Percentiles rank a stretch among this genome's conserved stretches.
Evolutionary conservation across 2,329 filamentous ascomycete genomes (phyloP).

Genomic region (Escovopsis sp.): DNA sequence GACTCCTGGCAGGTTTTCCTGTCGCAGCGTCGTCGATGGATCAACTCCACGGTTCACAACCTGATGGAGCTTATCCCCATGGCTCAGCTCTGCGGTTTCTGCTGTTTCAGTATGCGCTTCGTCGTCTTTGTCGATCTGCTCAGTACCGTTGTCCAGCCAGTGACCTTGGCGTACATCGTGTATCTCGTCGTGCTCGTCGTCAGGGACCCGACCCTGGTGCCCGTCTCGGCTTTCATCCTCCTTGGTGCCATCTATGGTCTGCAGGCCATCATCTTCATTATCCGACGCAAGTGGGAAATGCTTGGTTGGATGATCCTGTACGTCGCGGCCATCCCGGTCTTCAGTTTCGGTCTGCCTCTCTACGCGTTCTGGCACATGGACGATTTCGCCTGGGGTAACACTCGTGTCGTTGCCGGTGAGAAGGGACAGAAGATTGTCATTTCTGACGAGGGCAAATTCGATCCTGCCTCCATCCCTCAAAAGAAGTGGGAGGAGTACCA

Average conservation of each 20-base stretch:
- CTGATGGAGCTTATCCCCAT: constrained; percentile 88
- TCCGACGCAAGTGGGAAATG: constrained; percentile 98
- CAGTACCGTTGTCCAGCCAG: constrained; percentile 81
- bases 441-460: constrained; percentile 95
- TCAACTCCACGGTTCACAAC: constrained; percentile 98
- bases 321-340: constrained; percentile 78
- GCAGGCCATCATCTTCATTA: constrained; percentile 91
- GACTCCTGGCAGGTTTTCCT: constrained; percentile 91
- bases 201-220: constrained; percentile 48
- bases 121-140: constrained; percentile 89
- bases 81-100: constrained; percentile 94
- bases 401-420: constrained; percentile 90
- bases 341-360: constrained; percentile 76
- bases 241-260: constrained; percentile 94
- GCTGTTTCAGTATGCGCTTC: constrained; percentile 99
- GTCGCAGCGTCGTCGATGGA: constrained; percentile 97
- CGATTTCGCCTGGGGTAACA: constrained; percentile 99
- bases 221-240: constrained; percentile 76
- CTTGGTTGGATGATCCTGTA: constrained; percentile 99
- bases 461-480: constrained; percentile 78
- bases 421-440: constrained; percentile 84
- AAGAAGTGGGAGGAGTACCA: constrained; percentile 99
- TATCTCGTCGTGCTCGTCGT: constrained; percentile 72
- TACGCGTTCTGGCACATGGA: constrained; percentile 99
- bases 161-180: constrained; percentile 75